Conservation (phyloP, 768 basidiomycete species). For the Exsudoporus frostii region DNA sequence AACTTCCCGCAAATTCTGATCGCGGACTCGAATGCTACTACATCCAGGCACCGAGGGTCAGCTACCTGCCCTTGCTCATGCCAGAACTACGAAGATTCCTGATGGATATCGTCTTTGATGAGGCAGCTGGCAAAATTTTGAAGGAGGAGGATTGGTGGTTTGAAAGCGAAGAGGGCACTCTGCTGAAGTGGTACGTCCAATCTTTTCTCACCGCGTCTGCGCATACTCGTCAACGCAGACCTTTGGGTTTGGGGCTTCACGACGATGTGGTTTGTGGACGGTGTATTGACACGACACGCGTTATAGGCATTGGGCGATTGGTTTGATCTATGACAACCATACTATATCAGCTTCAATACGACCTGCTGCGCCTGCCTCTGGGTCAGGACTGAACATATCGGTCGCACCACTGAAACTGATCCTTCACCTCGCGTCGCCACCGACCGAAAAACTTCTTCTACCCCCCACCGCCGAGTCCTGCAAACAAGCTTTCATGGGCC, state of each 20-base stretch:
- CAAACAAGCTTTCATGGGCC: conserved; percentile 93
- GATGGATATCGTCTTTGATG: conserved; percentile 91
- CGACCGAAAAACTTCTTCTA: conserved; percentile 79
- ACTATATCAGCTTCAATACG: conserved; percentile 60
- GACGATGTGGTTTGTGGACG: neutral
- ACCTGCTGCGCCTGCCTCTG: conserved; percentile 33
- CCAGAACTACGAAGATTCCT: conserved; percentile 86
- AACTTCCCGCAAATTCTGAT: conserved; percentile 87
- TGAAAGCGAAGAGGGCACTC: conserved; percentile 77
- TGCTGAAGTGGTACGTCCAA: conserved; percentile 81
- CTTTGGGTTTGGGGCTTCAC: too few species aligned
- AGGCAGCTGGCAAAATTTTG: conserved; percentile 66
- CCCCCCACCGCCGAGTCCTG: conserved; percentile 80
- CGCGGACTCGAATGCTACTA: conserved; percentile 88
- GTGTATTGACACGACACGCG: conserved; percentile 7
- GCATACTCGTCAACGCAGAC: neutral
- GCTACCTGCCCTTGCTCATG: conserved; percentile 88
- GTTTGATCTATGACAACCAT: conserved; percentile 88
- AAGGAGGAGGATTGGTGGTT: conserved; percentile 98
- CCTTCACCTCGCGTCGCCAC: conserved; percentile 85
- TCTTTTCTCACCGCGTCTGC: neutral
- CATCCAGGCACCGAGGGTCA: conserved; percentile 85
- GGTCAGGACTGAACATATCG: conserved; percentile 39
- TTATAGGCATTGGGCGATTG: conserved; percentile 95
- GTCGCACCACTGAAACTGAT: conserved; percentile 67